Evolutionary conservation across 352 stramenopile genomes (phyloP), one percentile per base, ranked within the genome.

Genomic region (Thalassiosira pacifica): DNA sequence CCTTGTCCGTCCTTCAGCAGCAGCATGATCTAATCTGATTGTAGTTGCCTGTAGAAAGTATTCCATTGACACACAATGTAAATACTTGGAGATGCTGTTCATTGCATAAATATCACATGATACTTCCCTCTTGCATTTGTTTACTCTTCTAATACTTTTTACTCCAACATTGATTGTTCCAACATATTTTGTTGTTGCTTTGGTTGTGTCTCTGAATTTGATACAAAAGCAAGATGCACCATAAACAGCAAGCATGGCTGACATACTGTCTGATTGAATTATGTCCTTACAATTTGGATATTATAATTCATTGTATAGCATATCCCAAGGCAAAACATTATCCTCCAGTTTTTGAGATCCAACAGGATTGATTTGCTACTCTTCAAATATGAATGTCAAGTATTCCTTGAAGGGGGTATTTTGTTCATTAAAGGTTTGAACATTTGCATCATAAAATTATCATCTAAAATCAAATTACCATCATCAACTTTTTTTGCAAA

Each of bases 391-490:
- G 29, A 68, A 45, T 4, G 55, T 26, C 4, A 71, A 32, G 32
- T 79, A 71, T 16, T 70, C 27, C 31, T 48, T 13, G 19, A 79
- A 31, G 11, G 71, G 71, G n/a, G 2, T 16, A 79, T 11, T n/a
- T 71, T 32, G 1, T 71, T 26, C 13, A 3, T 9, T 31, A 71
- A n/a, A 4, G 18, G 2, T n/a, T 31, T 24, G 31, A 79, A 79
- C 3, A 79, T 70, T n/a, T 52, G 3, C 53, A 71, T 71, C 71
- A 79, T 79, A 31, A 71, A 79, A 9, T 69, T 31, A 71, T 79
- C 57, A 55, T 71, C 71, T 11, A 71, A 8, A 16, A 79, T 24
- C 8, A 71, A 26, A 10, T 40, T 3, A 22, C 26, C 26, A 16
- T 71, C 22, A 1, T 59, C 37, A 2, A 53, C 3, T 37, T 71